A percentile compares a stretch with the other conserved stretches of the same genome.
These are phyloP conservation scores for Pharus latifolius DNA, from an alignment of 176 grass and related monocot genomes.

Conservation along the genomic window DNA sequence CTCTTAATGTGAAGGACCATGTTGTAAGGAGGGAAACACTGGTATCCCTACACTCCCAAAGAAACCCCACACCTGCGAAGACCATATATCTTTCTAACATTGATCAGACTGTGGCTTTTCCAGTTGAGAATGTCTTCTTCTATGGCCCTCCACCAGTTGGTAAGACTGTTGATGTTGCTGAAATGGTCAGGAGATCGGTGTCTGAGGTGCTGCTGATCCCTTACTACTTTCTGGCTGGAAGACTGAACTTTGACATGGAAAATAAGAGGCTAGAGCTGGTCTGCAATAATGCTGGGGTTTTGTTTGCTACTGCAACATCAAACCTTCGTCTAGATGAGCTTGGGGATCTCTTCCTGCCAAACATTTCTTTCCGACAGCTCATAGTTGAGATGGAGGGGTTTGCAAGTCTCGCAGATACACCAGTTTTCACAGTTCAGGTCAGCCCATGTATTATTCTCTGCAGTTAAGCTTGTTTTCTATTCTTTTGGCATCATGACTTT, in stretches of 20 bases:
- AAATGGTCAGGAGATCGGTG: not conserved
- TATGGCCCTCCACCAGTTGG: not conserved
- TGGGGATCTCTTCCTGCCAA: conserved; percentile 29
- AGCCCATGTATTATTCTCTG: not conserved
- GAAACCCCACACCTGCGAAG: conserved; percentile 12
- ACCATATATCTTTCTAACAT: conserved; percentile 24
- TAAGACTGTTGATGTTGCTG: not conserved
- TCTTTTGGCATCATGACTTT: not conserved
- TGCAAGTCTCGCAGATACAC: conserved; percentile 12
- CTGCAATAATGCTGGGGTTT: conserved; percentile 29
- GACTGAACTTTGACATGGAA: conserved; percentile 25
- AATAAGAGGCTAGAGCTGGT: conserved; percentile 27
- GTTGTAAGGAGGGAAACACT: not conserved
- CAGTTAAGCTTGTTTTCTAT: not conserved
- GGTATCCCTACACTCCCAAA: not conserved
- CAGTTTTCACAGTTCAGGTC: conserved; percentile 52
- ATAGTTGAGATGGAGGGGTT: conserved; percentile 13
- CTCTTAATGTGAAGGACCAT: not conserved
- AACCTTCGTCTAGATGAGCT: conserved; percentile 11
- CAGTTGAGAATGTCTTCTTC: not conserved
- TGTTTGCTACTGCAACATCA: conserved; percentile 31
- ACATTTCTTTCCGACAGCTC: conserved; percentile 27
- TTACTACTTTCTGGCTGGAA: conserved; percentile 37
- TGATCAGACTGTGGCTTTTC: conserved; percentile 25
- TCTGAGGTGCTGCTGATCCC: conserved; percentile 23